A percentile compares a stretch with the other conserved stretches of the same genome.
Conservation (phyloP, 1,139 yeast species). For the Hansenula lynferdii region DNA sequence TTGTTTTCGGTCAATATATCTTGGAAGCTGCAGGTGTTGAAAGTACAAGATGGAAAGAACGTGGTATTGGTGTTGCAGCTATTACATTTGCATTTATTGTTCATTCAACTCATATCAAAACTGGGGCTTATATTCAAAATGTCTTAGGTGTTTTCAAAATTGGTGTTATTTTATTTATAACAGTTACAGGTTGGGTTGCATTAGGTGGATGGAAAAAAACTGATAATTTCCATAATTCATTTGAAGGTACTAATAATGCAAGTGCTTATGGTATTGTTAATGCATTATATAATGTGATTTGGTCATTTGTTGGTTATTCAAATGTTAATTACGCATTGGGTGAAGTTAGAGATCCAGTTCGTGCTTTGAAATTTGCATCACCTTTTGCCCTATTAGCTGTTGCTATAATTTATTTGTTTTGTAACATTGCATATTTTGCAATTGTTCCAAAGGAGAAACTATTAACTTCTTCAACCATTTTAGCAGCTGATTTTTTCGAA, state of each 20-base stretch:
- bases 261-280: conserved; percentile 73
- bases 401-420: conserved; percentile 60
- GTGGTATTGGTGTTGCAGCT: conserved; percentile 72
- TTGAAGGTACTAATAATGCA: conserved; percentile 51
- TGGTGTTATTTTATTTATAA: conserved; percentile 59
- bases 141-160: conserved; percentile 68
- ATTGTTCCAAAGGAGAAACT: conserved; percentile 67
- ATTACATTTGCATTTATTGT: conserved; percentile 66
- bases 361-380: conserved; percentile 66
- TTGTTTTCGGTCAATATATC: conserved; percentile 43
- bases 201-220: conserved; percentile 63
- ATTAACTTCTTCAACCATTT: conserved; percentile 56
- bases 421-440: conserved; percentile 67
- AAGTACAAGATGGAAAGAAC: conserved; percentile 68
- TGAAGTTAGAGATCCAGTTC: conserved; percentile 68
- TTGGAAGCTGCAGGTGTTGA: conserved; percentile 69
- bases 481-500: conserved; percentile 72
- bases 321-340: conserved; percentile 82
- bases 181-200: conserved; percentile 80
- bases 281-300: conserved; percentile 73
- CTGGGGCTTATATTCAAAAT: conserved; percentile 68
- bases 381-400: conserved; percentile 61
- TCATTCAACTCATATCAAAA: conserved; percentile 56
- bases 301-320: conserved; percentile 74
- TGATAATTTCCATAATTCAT: conserved; percentile 58